Evolutionary conservation across 2,329 filamentous ascomycete genomes (phyloP), one percentile per base, ranked within the genome.

Genomic region (Alternaria brassicae): DNA sequence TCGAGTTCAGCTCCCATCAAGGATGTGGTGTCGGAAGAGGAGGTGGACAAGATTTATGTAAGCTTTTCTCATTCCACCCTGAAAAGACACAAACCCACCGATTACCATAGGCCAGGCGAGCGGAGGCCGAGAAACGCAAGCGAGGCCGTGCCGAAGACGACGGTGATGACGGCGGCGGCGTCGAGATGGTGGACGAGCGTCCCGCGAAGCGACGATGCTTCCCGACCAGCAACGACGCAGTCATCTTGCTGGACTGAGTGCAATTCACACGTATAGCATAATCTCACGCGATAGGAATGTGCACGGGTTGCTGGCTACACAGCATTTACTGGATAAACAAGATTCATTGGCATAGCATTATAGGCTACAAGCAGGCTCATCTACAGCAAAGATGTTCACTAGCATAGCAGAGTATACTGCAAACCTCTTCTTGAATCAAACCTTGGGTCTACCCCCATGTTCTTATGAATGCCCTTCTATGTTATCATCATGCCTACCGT

Each of bases 1-100:
- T 70, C 68, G 1, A 65, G 58, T 17, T 73, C 71, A 4, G 13
- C 48, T 10, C 55, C 34, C 10, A 34, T 59, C 8, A 47, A 63
- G 42, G 42, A 54, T 27, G 25, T 49, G 23, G 2, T 53, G 12
- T 36, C 39, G 7, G n/a, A 49, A 21, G 44, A 37, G 36, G 28
- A 54, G 15, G 41, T 44, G 9, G 17, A 28, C 7, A 52, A 21
- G 17, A 30, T 30, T 37, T 52, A 52, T 13, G 39, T 30, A 19
- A 21, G 36, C 4, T 1, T 32, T 30, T 1, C 17, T 42, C 9
- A 39, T 1, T 8, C 10, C 21, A 15, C 9, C 3, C 1, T 17
- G 4, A 25, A 3, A 12, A 25, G 19, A 48, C 19, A 32, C 4
- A 36, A 25, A 10, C 44, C 36, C n/a, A 48, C 44, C 21, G 19